Percentiles rank a stretch among this genome's conserved stretches.
Conservation (phyloP, 2,329 filamentous ascomycete genomes). For the Fusarium duplospermum region DNA sequence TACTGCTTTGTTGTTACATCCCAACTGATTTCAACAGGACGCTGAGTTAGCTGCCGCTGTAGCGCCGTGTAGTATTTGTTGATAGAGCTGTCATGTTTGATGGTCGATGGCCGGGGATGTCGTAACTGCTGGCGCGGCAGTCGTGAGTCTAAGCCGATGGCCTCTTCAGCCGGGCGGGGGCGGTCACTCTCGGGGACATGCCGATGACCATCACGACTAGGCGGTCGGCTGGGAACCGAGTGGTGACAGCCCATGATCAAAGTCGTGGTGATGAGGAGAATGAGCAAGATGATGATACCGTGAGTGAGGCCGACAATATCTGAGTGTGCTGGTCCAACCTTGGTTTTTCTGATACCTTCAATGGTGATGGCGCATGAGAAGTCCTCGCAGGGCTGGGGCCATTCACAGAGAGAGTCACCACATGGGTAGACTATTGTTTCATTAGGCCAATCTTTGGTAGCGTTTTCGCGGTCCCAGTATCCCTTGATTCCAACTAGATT, state of each 20-base stretch:
- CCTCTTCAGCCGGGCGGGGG: not conserved
- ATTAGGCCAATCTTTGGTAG: not conserved
- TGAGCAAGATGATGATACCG: not conserved
- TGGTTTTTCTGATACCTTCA: not conserved
- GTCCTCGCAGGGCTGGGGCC: not conserved
- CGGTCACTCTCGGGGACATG: not conserved
- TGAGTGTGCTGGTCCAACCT: not conserved
- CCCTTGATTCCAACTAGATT: not conserved
- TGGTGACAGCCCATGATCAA: not conserved
- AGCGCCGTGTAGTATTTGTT: not conserved
- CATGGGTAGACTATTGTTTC: not conserved
- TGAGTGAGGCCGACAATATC: not conserved
- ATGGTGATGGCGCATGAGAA: slow-evolving; percentile 1
- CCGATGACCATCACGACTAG: not conserved
- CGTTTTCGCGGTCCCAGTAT: not conserved
- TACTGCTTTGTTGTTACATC: not conserved
- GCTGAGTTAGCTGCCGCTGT: not conserved
- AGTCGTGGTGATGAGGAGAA: not conserved
- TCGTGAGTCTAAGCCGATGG: not conserved
- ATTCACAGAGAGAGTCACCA: not conserved
- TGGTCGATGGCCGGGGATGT: not conserved
- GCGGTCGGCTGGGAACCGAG: not conserved
- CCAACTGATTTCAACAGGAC: not conserved
- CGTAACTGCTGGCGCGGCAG: not conserved
- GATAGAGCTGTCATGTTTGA: not conserved